Percentiles rank a stretch among this genome's conserved stretches.
These are phyloP conservation scores for Ustilaginoidea virens DNA, from an alignment of 2,329 filamentous ascomycete genomes.

Conservation along the genomic window DNA sequence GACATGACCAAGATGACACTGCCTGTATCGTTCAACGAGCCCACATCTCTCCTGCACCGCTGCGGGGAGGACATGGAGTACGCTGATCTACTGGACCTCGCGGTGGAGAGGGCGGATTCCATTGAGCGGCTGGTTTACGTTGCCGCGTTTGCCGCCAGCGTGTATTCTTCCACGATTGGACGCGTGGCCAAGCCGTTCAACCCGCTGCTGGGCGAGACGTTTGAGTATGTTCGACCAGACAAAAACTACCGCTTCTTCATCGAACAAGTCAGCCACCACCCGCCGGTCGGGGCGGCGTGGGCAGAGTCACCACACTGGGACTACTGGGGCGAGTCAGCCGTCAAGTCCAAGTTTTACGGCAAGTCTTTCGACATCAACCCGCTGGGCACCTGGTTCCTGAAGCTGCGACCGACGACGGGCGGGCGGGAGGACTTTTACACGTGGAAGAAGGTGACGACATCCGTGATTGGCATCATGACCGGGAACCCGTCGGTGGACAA, in stretches of 20 bases:
- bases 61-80: conserved; percentile 98
- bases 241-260: conserved; percentile 98
- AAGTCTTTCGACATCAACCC: conserved; percentile 96
- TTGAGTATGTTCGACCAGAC: conserved; percentile 88
- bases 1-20: conserved; percentile 99
- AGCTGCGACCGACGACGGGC: conserved; percentile 58
- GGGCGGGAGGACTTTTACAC: conserved; percentile 81
- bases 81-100: conserved; percentile 76
- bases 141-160: conserved; percentile 86
- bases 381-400: conserved; percentile 92
- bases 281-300: conserved; percentile 82
- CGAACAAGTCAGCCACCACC: conserved; percentile 96
- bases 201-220: conserved; percentile 87
- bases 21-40: conserved; percentile 96
- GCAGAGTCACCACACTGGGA: conserved; percentile 91
- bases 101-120: conserved; percentile 71
- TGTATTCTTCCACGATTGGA: conserved; percentile 92
- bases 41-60: conserved; percentile 85
- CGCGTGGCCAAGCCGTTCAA: conserved; percentile 98
- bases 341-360: conserved; percentile 94
- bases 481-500: conserved; percentile 96
- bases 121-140: conserved; percentile 90
- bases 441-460: conserved; percentile 97
- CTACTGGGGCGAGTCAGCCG: conserved; percentile 90
- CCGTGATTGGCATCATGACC: conserved; percentile 96